phyloP scores from a whole-genome alignment of 345 rosid species.

The Euclidium syriacum region DNA sequence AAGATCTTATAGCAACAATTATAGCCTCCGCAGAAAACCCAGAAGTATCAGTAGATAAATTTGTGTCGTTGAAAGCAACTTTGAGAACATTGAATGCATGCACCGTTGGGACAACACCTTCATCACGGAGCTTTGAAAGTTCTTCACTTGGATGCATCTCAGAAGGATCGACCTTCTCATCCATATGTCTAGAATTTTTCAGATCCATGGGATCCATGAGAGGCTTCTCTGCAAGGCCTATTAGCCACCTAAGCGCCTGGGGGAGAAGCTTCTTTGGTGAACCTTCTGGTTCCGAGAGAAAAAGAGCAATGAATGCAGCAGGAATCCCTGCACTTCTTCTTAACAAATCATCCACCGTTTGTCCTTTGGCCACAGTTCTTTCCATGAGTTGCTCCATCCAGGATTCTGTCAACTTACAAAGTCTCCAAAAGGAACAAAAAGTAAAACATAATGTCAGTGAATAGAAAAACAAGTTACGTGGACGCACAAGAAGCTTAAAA shows the following conservation, averaged over 20 bases:
- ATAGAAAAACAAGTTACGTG: background rate
- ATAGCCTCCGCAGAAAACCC: slow-evolving; percentile 94
- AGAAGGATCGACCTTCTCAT: slow-evolving; percentile 26
- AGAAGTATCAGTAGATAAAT: slow-evolving; percentile 91
- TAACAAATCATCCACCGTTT: slow-evolving; percentile 83
- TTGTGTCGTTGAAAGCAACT: slow-evolving; percentile 90
- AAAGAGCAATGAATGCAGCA: slow-evolving; percentile 87
- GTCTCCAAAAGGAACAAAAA: slow-evolving; percentile 43
- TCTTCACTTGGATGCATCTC: slow-evolving; percentile 40
- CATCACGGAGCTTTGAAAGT: slow-evolving; percentile 79
- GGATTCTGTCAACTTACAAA: slow-evolving; percentile 77
- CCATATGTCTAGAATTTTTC: slow-evolving; percentile 20
- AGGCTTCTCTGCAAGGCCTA: slow-evolving; percentile 62
- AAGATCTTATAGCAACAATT: slow-evolving; percentile 69
- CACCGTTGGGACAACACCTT: slow-evolving; percentile 89
- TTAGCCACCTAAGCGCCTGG: slow-evolving; percentile 76
- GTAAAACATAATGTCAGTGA: background rate
- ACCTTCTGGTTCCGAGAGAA: slow-evolving; percentile 93
- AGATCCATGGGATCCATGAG: slow-evolving; percentile 35
- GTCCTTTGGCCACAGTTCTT: slow-evolving; percentile 81
- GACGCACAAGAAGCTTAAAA: slow-evolving; percentile 8
- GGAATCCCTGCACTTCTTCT: slow-evolving; percentile 99
- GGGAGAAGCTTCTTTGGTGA: slow-evolving; percentile 95
- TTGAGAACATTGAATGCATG: slow-evolving; percentile 92
- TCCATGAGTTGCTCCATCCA: slow-evolving; percentile 98